Conservation (phyloP, 805 yeast genomes). For the Kodamaea lidongshanica region DNA sequence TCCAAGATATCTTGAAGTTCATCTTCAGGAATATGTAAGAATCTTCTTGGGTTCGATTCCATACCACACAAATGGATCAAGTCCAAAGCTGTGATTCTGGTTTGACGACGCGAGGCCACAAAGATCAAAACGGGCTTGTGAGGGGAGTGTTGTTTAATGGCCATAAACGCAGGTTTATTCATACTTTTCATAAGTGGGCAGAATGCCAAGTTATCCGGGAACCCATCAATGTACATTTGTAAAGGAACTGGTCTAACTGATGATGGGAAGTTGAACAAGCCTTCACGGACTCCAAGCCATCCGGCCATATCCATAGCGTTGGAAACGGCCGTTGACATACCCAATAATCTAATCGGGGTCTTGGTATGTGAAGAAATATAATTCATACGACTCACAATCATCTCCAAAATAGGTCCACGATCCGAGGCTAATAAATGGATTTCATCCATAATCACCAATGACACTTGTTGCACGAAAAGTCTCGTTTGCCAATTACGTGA, state of each 20-base stretch:
- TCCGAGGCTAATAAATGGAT: slow-evolving; percentile 79
- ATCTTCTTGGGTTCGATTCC: slow-evolving; percentile 71
- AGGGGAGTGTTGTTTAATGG: slow-evolving; percentile 88
- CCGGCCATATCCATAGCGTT: slow-evolving; percentile 83
- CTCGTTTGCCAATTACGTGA: slow-evolving; percentile 81
- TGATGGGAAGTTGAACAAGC: slow-evolving; percentile 72
- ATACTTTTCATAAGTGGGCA: slow-evolving; percentile 80
- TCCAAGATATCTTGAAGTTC: slow-evolving; percentile 49
- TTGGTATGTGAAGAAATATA: slow-evolving; percentile 57
- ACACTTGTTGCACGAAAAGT: slow-evolving; percentile 66
- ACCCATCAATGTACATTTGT: slow-evolving; percentile 83
- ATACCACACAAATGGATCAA: slow-evolving; percentile 71
- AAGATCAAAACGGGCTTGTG: slow-evolving; percentile 76
- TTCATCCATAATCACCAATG: slow-evolving; percentile 80
- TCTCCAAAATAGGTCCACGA: slow-evolving; percentile 80
- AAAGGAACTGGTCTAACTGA: slow-evolving; percentile 82
- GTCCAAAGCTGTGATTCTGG: slow-evolving; percentile 73
- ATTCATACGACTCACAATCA: slow-evolving; percentile 86
- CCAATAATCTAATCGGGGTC: slow-evolving; percentile 58
- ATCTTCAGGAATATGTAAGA: slow-evolving; percentile 56
- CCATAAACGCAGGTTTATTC: slow-evolving; percentile 89
- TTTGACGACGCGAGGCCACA: slow-evolving; percentile 79
- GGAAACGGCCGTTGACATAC: slow-evolving; percentile 81
- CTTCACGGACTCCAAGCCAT: slow-evolving; percentile 72
- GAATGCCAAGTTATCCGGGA: slow-evolving; percentile 74